A percentile compares a stretch with the other conserved stretches of the same genome.
Conservation (phyloP, 805 yeast species). For the Zygoascus bituminiphila region DNA sequence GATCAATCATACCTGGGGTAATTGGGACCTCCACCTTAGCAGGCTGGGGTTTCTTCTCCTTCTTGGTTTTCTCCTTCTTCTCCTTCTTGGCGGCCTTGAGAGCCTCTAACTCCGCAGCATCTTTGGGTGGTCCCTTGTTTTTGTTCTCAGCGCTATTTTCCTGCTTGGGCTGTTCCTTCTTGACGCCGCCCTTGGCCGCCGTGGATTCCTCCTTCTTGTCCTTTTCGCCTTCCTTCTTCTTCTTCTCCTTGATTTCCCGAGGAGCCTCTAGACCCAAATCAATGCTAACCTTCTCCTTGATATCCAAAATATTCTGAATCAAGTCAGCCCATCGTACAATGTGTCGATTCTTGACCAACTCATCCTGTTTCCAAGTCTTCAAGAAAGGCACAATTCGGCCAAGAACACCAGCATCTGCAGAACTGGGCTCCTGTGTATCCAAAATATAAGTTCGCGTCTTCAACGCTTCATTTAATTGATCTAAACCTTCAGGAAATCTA, state of each 20-base stretch:
- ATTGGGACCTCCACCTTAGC: slow-evolving; percentile 50
- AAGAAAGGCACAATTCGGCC: slow-evolving; percentile 57
- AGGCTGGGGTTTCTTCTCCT: slow-evolving; percentile 44
- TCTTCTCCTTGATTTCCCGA: slow-evolving; percentile 54
- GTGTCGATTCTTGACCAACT: slow-evolving; percentile 65
- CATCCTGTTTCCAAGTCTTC: slow-evolving; percentile 46
- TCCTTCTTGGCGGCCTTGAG: slow-evolving; percentile 18
- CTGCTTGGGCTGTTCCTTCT: slow-evolving; percentile 14
- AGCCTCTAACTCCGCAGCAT: slow-evolving; percentile 9
- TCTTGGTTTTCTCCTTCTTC: slow-evolving; percentile 36
- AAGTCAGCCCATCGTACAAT: slow-evolving; percentile 88
- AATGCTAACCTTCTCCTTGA: slow-evolving; percentile 46
- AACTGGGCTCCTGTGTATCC: slow-evolving; percentile 43
- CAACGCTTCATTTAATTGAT: slow-evolving; percentile 56
- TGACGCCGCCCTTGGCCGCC: slow-evolving; percentile 34
- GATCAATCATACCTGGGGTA: slow-evolving; percentile 77
- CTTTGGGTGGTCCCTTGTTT: slow-evolving; percentile 36
- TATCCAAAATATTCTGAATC: slow-evolving; percentile 52
- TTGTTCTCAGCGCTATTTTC: slow-evolving; percentile 9
- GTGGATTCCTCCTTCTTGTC: slow-evolving; percentile 14
- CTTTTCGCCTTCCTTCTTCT: slow-evolving; percentile 28
- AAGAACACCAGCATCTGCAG: slow-evolving; percentile 65
- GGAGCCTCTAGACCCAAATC: slow-evolving; percentile 60
- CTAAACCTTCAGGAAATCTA: slow-evolving; percentile 47
- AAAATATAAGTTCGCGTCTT: slow-evolving; percentile 63